Conservation (phyloP, 345 rosid genomes). For the Melaleuca alternifolia region DNA sequence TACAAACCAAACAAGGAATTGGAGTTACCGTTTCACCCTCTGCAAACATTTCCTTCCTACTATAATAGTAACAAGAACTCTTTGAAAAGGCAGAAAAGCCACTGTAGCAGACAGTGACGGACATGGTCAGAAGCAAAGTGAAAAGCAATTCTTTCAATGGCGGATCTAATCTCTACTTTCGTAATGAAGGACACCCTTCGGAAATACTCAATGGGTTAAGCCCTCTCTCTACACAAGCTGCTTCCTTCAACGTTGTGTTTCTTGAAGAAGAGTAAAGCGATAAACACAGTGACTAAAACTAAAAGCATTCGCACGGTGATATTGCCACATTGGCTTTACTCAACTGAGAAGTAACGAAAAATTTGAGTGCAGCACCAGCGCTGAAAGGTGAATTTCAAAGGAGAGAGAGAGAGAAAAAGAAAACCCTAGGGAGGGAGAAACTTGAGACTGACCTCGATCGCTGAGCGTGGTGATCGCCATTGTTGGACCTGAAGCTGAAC, state of each 20-base stretch:
- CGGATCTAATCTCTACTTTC: not conserved
- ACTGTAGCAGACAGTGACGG: not conserved
- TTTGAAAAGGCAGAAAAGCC: not conserved
- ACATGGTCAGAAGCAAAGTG: not conserved
- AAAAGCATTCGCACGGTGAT: not conserved
- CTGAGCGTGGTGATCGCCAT: constrained; percentile 40
- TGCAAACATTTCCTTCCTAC: not conserved
- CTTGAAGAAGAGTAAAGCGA: constrained; percentile 8
- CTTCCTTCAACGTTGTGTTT: not conserved
- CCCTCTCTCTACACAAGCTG: not conserved
- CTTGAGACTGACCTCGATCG: constrained; percentile 48
- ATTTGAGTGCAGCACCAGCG: not conserved
- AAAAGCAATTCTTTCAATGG: not conserved
- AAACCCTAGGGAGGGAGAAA: not conserved
- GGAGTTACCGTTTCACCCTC: not conserved
- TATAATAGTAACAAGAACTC: not conserved
- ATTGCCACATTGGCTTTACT: constrained; percentile 1
- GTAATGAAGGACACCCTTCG: not conserved
- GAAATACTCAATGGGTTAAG: not conserved
- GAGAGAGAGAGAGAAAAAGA: no score
- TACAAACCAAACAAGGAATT: not conserved
- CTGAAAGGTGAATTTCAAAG: not conserved
- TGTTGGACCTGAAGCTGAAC: constrained; percentile 66
- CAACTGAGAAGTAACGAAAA: not conserved
- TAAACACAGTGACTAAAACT: not conserved